Evolutionary conservation across 345 rosid species (phyloP), one percentile per base, ranked within the genome.

Genomic region (Kernera saxatilis): DNA sequence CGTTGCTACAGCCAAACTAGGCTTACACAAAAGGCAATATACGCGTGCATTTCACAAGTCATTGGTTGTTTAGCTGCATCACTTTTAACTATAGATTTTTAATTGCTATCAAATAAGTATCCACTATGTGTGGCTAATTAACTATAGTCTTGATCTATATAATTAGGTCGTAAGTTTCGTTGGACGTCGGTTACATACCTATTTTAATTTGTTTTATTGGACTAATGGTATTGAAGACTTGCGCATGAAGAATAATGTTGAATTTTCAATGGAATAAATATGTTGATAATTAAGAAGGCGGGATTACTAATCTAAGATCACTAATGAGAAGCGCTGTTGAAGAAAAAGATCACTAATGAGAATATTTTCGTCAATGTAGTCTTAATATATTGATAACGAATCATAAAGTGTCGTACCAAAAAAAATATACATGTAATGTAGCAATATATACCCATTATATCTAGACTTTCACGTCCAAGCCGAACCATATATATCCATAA

Each of bases 21-120:
- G 71, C 71, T 70, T 71, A 76, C 79, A 30, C 65, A 64, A 64
- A 64, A 76, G 68, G 74, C 70, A 44, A 73, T 61, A 69, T 69
- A 55, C 45, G 66, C 43, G 70, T 75, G 66, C 67, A 70, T 64
- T 55, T 68, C 19, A 49, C 35, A 37, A n/a, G 21, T 56, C 55
- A 71, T 70, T 69, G 67, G 75, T 29, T 54, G 54, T n/a, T 41
- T 60, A 45, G 6, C n/a, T n/a, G 71, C 61, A 69, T 69, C 46
- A 45, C 60, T 39, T 75, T 33, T 11, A 8, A 22, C 15, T 37
- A 35, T 44, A 19, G 4, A 9, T 37, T 54, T 63, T 70, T 18
- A 17, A 26, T 19, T 9, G 32, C 30, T 64, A 36, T 45, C 58
- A 61, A 19, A 27, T 36, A 62, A 18, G 9, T 30, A 45, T 62